Conservation (phyloP, 2,329 filamentous ascomycete genomes). For the Colletotrichum cuscutae region DNA sequence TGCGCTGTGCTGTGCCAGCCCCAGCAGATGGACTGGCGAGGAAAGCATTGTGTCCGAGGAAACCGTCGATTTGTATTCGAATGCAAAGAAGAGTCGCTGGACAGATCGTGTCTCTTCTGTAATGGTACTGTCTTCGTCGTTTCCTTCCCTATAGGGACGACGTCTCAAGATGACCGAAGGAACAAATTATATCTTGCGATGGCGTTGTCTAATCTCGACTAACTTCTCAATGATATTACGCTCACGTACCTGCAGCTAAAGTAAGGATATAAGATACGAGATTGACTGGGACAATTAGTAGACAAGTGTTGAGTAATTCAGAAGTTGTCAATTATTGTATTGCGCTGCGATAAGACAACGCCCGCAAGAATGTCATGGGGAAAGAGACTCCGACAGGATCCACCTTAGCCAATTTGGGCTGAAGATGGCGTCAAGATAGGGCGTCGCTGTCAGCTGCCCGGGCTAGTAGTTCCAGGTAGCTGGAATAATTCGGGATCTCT, state of each 20-base stretch:
- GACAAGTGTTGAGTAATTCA: not conserved
- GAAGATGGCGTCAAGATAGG: not conserved
- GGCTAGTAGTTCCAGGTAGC: not conserved
- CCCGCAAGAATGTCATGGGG: not conserved
- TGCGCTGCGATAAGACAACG: not conserved
- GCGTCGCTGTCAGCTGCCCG: not conserved
- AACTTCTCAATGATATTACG: not conserved
- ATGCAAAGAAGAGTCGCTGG: accelerated
- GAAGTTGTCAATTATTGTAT: not conserved
- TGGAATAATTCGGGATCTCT: not conserved
- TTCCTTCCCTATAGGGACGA: too few species aligned
- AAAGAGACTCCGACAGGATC: not conserved
- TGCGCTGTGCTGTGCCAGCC: not conserved
- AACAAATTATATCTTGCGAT: too few species aligned
- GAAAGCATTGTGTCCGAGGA: not conserved
- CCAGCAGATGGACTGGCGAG: not conserved
- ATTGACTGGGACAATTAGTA: not conserved
- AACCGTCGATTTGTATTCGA: not conserved
- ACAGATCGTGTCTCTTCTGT: not conserved
- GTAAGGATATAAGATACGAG: not conserved
- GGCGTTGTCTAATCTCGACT: not conserved
- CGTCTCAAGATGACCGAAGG: too few species aligned
- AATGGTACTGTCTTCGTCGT: not conserved
- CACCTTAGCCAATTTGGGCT: not conserved
- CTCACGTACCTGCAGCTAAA: too few species aligned